Evolutionary conservation across 2,329 filamentous ascomycete species (phyloP).

Genomic region (Aspergillus oerlinghausenensis): DNA sequence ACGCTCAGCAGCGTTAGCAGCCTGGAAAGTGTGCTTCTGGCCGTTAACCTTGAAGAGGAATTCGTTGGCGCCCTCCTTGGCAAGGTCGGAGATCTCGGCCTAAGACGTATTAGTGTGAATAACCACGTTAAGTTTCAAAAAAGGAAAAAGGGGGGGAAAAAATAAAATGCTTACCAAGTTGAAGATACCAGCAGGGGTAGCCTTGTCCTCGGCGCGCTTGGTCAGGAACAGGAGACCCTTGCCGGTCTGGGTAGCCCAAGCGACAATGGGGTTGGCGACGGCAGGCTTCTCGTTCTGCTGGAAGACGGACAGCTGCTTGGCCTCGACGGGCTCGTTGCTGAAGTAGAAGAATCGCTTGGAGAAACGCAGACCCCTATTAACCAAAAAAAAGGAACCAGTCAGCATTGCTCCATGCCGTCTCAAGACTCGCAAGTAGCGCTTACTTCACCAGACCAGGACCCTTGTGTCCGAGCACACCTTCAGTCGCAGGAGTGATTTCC

Average conservation of each 20-base stretch:
- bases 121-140: no score
- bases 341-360: conserved; percentile 94
- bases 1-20: conserved; percentile 67
- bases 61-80: conserved; percentile 70
- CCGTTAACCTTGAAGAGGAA: conserved; percentile 81
- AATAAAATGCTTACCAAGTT: conserved; percentile 64
- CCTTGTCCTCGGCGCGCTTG: conserved; percentile 79
- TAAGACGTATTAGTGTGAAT: conserved; percentile 33
- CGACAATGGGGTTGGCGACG: conserved; percentile 70
- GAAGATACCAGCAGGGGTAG: conserved; percentile 73
- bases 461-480: conserved; percentile 87
- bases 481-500: conserved; percentile 67
- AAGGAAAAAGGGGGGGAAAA: conserved; percentile 13
- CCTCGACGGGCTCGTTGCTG: conserved; percentile 66
- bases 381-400: conserved; percentile 17
- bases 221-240: conserved; percentile 92
- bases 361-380: conserved; percentile 73
- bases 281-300: conserved; percentile 84
- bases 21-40: conserved; percentile 94
- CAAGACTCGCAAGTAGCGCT: conserved; percentile 31
- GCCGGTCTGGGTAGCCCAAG: conserved; percentile 90
- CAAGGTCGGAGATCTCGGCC: conserved; percentile 66
- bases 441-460: conserved; percentile 85
- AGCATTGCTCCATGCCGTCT: not conserved
- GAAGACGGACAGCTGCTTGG: conserved; percentile 70